Conservation (phyloP, 371 early-diverging fungal genomes). For the Mucor indicus region DNA sequence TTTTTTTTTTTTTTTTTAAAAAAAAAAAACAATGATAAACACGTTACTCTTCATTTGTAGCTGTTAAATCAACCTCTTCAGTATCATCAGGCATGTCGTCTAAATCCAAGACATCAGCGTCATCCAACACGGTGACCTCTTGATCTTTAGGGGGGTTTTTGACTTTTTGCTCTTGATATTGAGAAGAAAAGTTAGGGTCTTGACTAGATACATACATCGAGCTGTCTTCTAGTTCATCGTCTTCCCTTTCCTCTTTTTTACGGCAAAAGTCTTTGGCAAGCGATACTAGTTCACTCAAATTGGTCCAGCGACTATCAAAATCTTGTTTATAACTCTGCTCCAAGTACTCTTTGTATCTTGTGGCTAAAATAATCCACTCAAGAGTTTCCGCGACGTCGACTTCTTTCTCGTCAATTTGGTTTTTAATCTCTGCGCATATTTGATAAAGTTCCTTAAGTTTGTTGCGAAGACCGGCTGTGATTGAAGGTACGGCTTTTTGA, state of each 20-base stretch:
- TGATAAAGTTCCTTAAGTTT: slow-evolving; percentile 9
- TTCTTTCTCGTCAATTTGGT: slow-evolving; percentile 16
- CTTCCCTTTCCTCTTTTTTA: not conserved
- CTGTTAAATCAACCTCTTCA: not conserved
- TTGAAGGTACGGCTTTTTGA: not conserved
- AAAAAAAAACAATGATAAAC: no score
- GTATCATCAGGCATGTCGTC: not conserved
- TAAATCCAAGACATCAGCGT: no score
- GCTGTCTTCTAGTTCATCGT: not conserved
- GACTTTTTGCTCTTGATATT: no score
- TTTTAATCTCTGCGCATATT: slow-evolving; percentile 1
- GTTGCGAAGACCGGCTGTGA: not conserved
- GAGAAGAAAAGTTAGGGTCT: no score
- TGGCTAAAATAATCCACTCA: slow-evolving; percentile 15
- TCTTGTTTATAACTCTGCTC: slow-evolving; percentile 13
- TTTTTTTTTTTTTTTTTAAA: no score
- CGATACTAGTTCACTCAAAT: slow-evolving; percentile 35
- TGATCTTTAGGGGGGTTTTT: no score
- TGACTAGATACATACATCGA: no score
- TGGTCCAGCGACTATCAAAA: slow-evolving; percentile 25
- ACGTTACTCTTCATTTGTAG: no score
- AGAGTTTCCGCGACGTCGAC: slow-evolving; percentile 14
- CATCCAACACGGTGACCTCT: no score
- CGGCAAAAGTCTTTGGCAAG: no score
- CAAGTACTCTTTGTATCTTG: slow-evolving; percentile 24